Evolutionary conservation across 2,329 filamentous ascomycete genomes (phyloP).

Genomic region (Nothopassalora personata): DNA sequence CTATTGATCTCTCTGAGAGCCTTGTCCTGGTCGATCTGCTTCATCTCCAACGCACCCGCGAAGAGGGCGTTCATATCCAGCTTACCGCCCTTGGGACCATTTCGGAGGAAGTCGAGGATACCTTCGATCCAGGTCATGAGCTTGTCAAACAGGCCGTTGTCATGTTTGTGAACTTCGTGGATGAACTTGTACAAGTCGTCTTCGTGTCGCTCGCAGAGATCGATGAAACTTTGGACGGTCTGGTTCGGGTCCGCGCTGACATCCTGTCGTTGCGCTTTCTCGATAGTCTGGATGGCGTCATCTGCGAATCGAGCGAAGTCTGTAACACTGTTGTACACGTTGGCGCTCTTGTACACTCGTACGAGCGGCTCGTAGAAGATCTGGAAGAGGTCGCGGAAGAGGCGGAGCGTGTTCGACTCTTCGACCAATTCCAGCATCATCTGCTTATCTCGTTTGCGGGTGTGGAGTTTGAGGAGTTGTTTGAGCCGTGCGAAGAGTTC

Average conservation of each 20-base stretch:
- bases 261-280: constrained; percentile 65
- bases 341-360: constrained; percentile 95
- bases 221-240: constrained; percentile 96
- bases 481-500: constrained; percentile 93
- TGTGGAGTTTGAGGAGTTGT: constrained; percentile 86
- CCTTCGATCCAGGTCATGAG: constrained; percentile 97
- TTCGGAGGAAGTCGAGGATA: constrained; percentile 85
- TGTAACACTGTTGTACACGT: constrained; percentile 94
- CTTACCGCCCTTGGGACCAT: constrained; percentile 74
- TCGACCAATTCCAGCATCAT: constrained; percentile 97
- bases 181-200: constrained; percentile 99
- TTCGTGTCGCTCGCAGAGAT: constrained; percentile 89
- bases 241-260: constrained; percentile 94
- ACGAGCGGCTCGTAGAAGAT: constrained; percentile 99
- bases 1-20: constrained; percentile 76
- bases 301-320: constrained; percentile 92
- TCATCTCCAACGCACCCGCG: constrained; percentile 66
- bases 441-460: constrained; percentile 84
- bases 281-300: constrained; percentile 79
- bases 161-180: constrained; percentile 93
- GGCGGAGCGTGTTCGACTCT: constrained; percentile 91
- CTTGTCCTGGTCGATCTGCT: constrained; percentile 63
- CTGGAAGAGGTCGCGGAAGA: constrained; percentile 93
- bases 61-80: constrained; percentile 94
- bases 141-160: constrained; percentile 92